A percentile compares a stretch with the other conserved stretches of the same genome.
phyloP scores from a whole-genome alignment of 768 basidiomycete species.

The Russula dissimulans region DNA sequence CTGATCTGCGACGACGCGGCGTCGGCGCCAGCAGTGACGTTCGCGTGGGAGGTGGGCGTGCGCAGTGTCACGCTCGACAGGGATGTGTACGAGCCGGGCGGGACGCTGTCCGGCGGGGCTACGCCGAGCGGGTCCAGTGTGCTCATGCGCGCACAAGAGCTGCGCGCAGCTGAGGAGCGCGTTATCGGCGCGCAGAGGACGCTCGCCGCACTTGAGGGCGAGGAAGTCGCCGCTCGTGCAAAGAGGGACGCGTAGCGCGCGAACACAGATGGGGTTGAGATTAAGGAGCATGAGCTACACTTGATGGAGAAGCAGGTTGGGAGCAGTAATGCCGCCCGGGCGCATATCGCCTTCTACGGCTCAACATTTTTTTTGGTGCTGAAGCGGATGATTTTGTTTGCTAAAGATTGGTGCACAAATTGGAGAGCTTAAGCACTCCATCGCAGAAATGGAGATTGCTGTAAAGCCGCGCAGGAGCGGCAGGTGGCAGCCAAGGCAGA shows the following conservation, averaged over 20 bases:
- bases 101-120: constrained; percentile 86
- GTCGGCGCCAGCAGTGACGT: constrained; percentile 82
- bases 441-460: constrained; percentile 47
- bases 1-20: constrained; percentile 86
- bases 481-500: constrained; percentile 71
- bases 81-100: constrained; percentile 93
- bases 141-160: constrained; percentile 78
- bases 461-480: constrained; percentile 64
- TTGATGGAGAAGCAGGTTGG: constrained; percentile 78
- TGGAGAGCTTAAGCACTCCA: constrained; percentile 55
- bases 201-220: constrained; percentile 44
- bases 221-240: constrained; percentile 43
- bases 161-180: constrained; percentile 57
- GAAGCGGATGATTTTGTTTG: neutral
- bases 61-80: constrained; percentile 90
- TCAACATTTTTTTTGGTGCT: neutral
- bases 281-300: constrained; percentile 80
- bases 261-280: constrained; percentile 62
- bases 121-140: constrained; percentile 68
- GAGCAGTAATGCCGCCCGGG: constrained; percentile 83
- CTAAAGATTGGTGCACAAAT: constrained; percentile 72
- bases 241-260: constrained; percentile 53
- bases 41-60: constrained; percentile 55
- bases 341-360: constrained; percentile 33
- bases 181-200: constrained; percentile 40